These are phyloP conservation scores for Heimioporus sp. DNA, from an alignment of 768 basidiomycete genomes.

Conservation along the genomic window DNA sequence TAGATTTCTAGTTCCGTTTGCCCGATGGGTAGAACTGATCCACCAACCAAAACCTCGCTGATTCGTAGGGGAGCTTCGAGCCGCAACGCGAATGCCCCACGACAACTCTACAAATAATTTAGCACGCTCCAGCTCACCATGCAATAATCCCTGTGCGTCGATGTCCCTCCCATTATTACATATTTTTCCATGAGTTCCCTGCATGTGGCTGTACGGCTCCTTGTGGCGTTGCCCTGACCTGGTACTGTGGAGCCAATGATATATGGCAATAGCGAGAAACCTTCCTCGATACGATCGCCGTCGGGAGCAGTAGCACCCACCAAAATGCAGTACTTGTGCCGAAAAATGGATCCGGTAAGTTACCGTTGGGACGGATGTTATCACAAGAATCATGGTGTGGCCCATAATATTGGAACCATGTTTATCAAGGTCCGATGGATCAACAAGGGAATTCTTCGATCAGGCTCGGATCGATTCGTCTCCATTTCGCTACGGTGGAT, in stretches of 20 bases:
- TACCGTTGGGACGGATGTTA: background rate
- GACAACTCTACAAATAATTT: constrained; percentile 4
- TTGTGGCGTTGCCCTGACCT: constrained; percentile 8
- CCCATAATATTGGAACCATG: background rate
- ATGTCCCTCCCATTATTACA: constrained; percentile 8
- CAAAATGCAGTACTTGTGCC: background rate
- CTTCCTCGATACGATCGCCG: constrained; percentile 13
- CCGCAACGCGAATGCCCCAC: constrained; percentile 24
- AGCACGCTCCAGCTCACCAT: constrained; percentile 1
- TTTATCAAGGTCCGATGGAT: background rate
- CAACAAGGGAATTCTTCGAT: background rate
- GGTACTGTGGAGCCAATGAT: too few species aligned
- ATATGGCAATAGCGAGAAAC: background rate
- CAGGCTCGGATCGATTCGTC: constrained; percentile 1
- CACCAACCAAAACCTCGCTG: background rate
- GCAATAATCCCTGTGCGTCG: background rate
- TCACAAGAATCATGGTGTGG: background rate
- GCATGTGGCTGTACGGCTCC: constrained; percentile 8
- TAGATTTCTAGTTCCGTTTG: background rate
- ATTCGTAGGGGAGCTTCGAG: constrained; percentile 10
- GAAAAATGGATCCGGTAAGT: background rate
- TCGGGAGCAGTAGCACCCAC: background rate
- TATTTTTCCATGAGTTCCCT: background rate
- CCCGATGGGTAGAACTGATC: background rate
- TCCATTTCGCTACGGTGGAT: constrained; percentile 13